Percentiles rank a stretch among this genome's conserved stretches.
Conservation (phyloP, 1,284 basidiomycete species). For the Cystobasidium sp. region DNA sequence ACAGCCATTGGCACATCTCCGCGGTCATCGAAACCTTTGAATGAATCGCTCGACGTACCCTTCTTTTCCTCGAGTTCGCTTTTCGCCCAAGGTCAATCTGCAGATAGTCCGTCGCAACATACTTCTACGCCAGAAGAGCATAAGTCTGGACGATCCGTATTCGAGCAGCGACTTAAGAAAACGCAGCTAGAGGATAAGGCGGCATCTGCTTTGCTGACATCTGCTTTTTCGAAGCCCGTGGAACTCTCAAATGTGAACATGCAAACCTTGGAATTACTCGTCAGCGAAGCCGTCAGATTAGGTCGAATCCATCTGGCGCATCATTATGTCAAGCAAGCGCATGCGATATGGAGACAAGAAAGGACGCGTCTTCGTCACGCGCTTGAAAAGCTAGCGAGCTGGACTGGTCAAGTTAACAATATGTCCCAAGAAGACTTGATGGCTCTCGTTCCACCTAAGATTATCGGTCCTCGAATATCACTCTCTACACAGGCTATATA, state of each 20-base stretch:
- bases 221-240: neutral
- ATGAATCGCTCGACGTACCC: neutral
- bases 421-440: neutral
- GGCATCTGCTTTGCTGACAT: neutral
- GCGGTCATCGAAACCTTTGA: neutral
- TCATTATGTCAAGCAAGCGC: slow-evolving; percentile 24
- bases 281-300: neutral
- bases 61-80: slow-evolving; percentile 24
- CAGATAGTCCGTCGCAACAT: neutral
- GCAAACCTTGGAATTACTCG: slow-evolving; percentile 17
- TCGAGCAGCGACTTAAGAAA: too few relatives aligned
- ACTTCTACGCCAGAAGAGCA: neutral
- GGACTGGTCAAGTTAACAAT: neutral
- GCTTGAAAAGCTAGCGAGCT: slow-evolving; percentile 2
- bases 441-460: neutral
- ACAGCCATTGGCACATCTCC: slow-evolving; percentile 2
- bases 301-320: slow-evolving; percentile 20
- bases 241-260: slow-evolving; percentile 18
- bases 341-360: slow-evolving; percentile 33
- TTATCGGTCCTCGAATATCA: slow-evolving; percentile 5
- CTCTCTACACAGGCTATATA: slow-evolving; percentile 7
- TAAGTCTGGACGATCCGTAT: too few relatives aligned
- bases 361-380: neutral
- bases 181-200: neutral
- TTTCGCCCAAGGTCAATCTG: neutral